phyloP scores from a whole-genome alignment of 441 rosid species.

The Lepidium campestre region DNA sequence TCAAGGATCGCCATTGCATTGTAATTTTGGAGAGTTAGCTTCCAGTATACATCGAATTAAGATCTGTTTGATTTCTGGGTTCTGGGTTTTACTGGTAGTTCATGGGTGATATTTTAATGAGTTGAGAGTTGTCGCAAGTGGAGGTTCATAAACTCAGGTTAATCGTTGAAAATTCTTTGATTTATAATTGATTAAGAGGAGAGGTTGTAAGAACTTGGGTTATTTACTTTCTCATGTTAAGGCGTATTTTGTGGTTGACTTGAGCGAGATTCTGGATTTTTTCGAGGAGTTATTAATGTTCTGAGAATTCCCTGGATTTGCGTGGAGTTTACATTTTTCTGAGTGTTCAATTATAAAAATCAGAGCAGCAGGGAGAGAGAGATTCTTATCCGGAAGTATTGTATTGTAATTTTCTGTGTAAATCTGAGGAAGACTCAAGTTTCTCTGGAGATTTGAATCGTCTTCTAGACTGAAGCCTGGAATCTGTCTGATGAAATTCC shows the following conservation, averaged over 20 bases:
- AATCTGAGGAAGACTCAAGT: slow-evolving; percentile 9
- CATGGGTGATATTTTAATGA: background rate
- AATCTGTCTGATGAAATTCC: slow-evolving; percentile 18
- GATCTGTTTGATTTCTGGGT: slow-evolving; percentile 9
- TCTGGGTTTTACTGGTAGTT: background rate
- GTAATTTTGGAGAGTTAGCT: background rate
- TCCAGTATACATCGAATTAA: background rate
- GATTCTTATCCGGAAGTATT: background rate
- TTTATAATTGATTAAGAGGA: background rate
- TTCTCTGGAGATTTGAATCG: background rate
- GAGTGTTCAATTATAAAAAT: background rate
- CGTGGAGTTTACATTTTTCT: slow-evolving; percentile 15
- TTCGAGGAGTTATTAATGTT: slow-evolving; percentile 25
- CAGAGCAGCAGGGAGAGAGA: background rate
- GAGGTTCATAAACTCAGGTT: background rate
- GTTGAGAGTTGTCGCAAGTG: background rate
- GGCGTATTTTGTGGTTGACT: slow-evolving; percentile 21
- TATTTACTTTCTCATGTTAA: background rate
- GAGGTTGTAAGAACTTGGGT: background rate
- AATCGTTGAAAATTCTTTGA: background rate
- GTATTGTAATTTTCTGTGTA: background rate
- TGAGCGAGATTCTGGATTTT: slow-evolving; percentile 5
- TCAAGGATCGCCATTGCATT: slow-evolving; percentile 17
- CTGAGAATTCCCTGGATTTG: slow-evolving; percentile 20
- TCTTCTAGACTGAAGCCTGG: background rate